These are phyloP conservation scores for Crithidia acanthocephali DNA, from an alignment of 208 protist genomes.

Conservation along the genomic window DNA sequence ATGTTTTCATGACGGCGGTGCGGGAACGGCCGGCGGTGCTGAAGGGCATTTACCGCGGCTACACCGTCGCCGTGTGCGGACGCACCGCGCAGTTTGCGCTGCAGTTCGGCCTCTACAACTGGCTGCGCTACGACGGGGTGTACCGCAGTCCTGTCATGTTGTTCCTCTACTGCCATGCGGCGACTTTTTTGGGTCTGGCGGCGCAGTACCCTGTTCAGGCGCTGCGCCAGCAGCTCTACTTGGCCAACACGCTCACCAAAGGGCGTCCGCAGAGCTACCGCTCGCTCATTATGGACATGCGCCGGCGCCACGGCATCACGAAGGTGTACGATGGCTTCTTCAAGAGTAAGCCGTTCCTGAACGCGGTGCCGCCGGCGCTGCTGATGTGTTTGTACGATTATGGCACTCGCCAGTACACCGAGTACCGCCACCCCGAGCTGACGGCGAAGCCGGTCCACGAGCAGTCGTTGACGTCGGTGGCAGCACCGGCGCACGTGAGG, in stretches of 20 bases:
- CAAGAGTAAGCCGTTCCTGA: constrained; percentile 57
- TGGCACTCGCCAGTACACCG: constrained; percentile 60
- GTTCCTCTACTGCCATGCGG: constrained; percentile 80
- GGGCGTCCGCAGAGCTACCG: constrained; percentile 53
- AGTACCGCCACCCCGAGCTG: constrained; percentile 62
- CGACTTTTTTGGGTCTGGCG: constrained; percentile 48
- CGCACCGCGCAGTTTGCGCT: constrained; percentile 49
- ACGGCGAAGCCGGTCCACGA: constrained; percentile 36
- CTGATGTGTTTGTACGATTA: constrained; percentile 74
- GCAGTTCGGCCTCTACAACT: constrained; percentile 86
- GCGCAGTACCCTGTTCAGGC: constrained; percentile 74
- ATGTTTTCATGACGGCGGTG: constrained; percentile 71
- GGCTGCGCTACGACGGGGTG: constrained; percentile 69
- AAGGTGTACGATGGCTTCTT: constrained; percentile 91
- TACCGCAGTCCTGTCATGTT: constrained; percentile 61
- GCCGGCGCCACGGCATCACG: constrained; percentile 67
- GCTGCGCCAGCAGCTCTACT: constrained; percentile 66
- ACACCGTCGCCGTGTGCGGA: constrained; percentile 35
- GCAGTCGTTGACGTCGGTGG: constrained; percentile 52
- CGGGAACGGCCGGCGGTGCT: constrained; percentile 59
- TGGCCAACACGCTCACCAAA: constrained; percentile 43
- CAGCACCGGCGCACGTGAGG: constrained; percentile 30
- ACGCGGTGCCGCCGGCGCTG: constrained; percentile 70
- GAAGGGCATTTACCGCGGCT: constrained; percentile 62
- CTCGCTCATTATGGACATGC: constrained; percentile 61